A percentile compares a stretch with the other conserved stretches of the same genome.
These are phyloP conservation scores for Beauveria scarabaeidicola DNA, from an alignment of 2,329 filamentous ascomycete species.

Conservation along the genomic window DNA sequence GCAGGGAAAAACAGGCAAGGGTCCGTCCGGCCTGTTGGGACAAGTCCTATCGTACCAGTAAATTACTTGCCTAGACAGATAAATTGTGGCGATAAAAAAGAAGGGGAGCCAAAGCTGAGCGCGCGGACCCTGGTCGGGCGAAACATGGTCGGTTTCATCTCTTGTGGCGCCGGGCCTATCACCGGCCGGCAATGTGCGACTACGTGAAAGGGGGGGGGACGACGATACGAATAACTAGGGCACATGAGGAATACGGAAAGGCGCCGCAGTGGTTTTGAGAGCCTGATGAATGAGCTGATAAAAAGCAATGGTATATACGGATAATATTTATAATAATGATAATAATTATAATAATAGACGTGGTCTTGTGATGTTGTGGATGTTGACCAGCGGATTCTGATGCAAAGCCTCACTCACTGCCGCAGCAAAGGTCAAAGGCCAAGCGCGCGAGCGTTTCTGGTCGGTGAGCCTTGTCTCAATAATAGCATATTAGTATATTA, in stretches of 20 bases:
- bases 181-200: not conserved
- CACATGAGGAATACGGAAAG: not conserved
- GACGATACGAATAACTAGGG: not conserved
- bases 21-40: not conserved
- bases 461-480: too few relatives aligned
- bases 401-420: too few relatives aligned
- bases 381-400: not conserved
- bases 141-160: conserved; percentile 21
- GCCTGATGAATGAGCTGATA: too few relatives aligned
- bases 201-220: not conserved
- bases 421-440: too few relatives aligned
- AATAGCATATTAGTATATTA: too few relatives aligned
- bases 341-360: too few relatives aligned
- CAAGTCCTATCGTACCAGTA: not conserved
- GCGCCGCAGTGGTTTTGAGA: too few relatives aligned
- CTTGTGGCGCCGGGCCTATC: conserved; percentile 15
- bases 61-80: not conserved
- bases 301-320: too few relatives aligned
- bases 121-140: conserved; percentile 12
- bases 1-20: not conserved
- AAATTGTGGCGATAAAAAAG: not conserved
- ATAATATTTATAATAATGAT: too few relatives aligned
- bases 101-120: not conserved
- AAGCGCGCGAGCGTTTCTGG: not conserved
- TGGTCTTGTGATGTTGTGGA: not conserved